A percentile compares a stretch with the other conserved stretches of the same genome.
Evolutionary conservation across 805 yeast genomes (phyloP).

Genomic region (Brettanomyces custersianus): DNA sequence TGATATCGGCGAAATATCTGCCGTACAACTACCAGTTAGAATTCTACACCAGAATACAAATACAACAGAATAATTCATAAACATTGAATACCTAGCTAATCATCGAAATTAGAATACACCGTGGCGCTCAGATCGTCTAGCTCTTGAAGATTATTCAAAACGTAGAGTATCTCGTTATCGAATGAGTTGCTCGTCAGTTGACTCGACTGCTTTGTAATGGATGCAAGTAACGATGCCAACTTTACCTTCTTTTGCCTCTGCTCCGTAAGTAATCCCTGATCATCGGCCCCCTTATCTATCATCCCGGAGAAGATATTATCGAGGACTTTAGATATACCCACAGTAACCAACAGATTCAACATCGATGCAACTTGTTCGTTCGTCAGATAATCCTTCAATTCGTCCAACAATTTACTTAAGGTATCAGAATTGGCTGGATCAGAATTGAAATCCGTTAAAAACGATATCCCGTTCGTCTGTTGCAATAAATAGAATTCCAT

Average conservation of each 20-base stretch:
- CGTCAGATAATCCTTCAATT: conserved; percentile 22
- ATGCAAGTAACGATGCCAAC: conserved; percentile 66
- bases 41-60: too few relatives aligned
- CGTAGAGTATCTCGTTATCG: conserved; percentile 22
- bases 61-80: too few relatives aligned
- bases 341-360: conserved; percentile 29
- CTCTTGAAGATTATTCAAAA: conserved; percentile 46
- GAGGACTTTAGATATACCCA: conserved; percentile 38
- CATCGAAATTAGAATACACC: conserved; percentile 69
- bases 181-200: conserved; percentile 22
- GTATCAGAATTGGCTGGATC: conserved; percentile 17
- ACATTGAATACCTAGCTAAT: too few relatives aligned
- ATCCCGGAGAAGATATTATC: conserved; percentile 28
- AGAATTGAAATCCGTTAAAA: conserved; percentile 24
- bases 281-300: conserved; percentile 1
- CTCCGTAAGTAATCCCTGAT: background rate
- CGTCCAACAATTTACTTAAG: conserved; percentile 21
- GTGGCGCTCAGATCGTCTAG: conserved; percentile 85
- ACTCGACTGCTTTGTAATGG: conserved; percentile 54
- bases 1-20: too few relatives aligned
- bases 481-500: conserved; percentile 45
- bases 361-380: conserved; percentile 22
- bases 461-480: conserved; percentile 39
- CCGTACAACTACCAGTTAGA: too few relatives aligned
- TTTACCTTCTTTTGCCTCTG: conserved; percentile 25